Evolutionary conservation across 768 basidiomycete genomes (phyloP), one percentile per base, ranked within the genome.

Genomic region (Boletus tomentosulus): DNA sequence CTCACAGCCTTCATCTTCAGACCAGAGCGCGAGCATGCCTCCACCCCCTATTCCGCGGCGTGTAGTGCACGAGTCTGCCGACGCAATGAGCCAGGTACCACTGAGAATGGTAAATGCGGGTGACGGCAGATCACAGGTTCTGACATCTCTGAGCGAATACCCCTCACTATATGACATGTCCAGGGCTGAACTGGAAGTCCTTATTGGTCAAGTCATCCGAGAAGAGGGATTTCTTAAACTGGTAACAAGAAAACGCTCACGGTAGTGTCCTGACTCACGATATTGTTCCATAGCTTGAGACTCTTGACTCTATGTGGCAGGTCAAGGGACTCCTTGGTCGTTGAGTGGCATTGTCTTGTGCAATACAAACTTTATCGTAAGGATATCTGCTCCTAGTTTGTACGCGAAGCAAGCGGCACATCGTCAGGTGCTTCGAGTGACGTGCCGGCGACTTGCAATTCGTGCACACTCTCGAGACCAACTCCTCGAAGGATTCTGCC

Each of bases 221-320:
- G 87, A 90, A 66, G 84, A 93, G 49, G 84, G 91, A 7, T 92
- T 97, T 63, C 69, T 77, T 12, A 78, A 80, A 58, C 76, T 98
- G 80, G 92, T 89, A 61, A 56, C 80, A 31, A 10, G 28, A 50
- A 52, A 58, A 39, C 9, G 22, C 3, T 15, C 12, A 13, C 12
- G 13, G 3, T 34, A 6, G 33, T 34, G 33, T 34, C 33, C 13
- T 13, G 33, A 13, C 33, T 34, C 33, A 34, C 37, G 30, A 46
- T 25, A 42, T 52, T 34, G 33, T 51, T 44, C 45, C 39, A n/a
- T 58, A 85, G 85, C 75, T 86, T 37, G 76, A 80, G 54, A 72
- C 68, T 10, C 62, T 86, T 34, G 75, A 80, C 37, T 73, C 76
- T 16, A 75, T 86, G 74, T 81, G 82, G 78, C 73, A 66, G 50